phyloP scores from a whole-genome alignment of 768 basidiomycete species.

The Austroboletus festivus region DNA sequence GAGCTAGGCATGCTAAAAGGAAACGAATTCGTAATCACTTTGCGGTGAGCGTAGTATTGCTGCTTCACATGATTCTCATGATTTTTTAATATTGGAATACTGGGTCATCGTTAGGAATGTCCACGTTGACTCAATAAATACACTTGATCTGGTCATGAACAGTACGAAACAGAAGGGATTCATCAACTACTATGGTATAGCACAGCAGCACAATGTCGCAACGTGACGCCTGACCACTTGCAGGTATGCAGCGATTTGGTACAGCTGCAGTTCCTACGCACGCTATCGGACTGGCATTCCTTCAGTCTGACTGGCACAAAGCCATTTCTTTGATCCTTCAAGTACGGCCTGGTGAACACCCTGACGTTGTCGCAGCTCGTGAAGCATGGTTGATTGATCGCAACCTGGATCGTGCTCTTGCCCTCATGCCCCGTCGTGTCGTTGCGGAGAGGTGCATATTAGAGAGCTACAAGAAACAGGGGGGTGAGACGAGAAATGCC shows the following conservation, averaged over 20 bases:
- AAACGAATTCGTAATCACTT: slow-evolving; percentile 91
- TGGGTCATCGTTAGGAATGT: slow-evolving; percentile 69
- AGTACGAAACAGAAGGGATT: slow-evolving; percentile 84
- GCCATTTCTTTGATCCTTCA: slow-evolving; percentile 82
- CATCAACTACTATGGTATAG: slow-evolving; percentile 93
- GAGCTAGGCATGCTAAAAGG: slow-evolving; percentile 97
- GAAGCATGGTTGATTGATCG: slow-evolving; percentile 85
- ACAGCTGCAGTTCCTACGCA: slow-evolving; percentile 96
- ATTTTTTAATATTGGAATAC: slow-evolving; percentile 1
- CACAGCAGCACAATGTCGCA: not conserved
- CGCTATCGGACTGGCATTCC: slow-evolving; percentile 84
- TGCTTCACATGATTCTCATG: slow-evolving; percentile 15
- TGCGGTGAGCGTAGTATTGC: slow-evolving; percentile 53
- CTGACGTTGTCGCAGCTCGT: slow-evolving; percentile 80
- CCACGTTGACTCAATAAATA: slow-evolving; percentile 68
- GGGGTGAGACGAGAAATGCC: slow-evolving; percentile 74
- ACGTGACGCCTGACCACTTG: slow-evolving; percentile 6
- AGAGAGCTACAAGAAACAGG: slow-evolving; percentile 83
- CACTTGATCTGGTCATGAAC: slow-evolving; percentile 70
- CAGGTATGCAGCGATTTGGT: slow-evolving; percentile 98
- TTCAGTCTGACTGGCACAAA: slow-evolving; percentile 86
- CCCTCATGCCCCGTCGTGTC: slow-evolving; percentile 83
- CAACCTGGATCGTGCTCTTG: slow-evolving; percentile 77
- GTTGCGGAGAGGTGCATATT: slow-evolving; percentile 92
- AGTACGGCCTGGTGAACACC: slow-evolving; percentile 86